Base-by-base conservation (phyloP, 306 rosid genomes). In the Cicer chorassanicum region DNA sequence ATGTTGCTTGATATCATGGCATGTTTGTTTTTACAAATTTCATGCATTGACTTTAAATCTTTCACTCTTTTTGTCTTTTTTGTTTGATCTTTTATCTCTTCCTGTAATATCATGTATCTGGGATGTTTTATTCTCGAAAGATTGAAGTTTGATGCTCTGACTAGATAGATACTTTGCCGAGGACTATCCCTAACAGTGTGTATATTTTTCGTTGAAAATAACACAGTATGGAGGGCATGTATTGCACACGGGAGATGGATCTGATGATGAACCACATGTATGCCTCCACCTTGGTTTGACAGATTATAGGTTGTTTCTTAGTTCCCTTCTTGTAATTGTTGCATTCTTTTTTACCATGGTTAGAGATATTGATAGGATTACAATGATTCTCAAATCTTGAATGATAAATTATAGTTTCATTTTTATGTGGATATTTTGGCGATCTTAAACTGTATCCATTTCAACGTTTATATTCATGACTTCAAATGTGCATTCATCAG, bases 211-310 rank as follows among this genome's bases (percentile, higher is more conserved):
- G 18, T 41, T 57, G 79, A 68, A 55, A 45, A 80, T 62, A 57
- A 59, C 72, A 43, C 92, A 94, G 97, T 90, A 90, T 62, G 97
- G 88, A 79, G 95, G 96, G 50, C 65, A 48, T 77, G 43, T 39
- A 50, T 74, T 82, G 79, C 76, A 71, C 5, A 18, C 49, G 38
- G 83, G 81, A 73, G 84, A 65, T 81, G 88, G 80, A 81, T 55
- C 88, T 6, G 80, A 81, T 50, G 78, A 72, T 39, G 94, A 74
- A 55, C 82, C 79, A 55, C 92, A 54, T 73, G 49, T 88, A 45
- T 72, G 96, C 86, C 90, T 94, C 76, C 91, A 82, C 34, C 89
- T 94, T 49, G 98, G 97, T 76, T 77, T 94, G 90, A 94, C 98
- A 12, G 97, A 91, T 88, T 88, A 91, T 73, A 88, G 98, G 98